These are phyloP conservation scores for Mycena rosella DNA, from an alignment of 768 basidiomycete species.

Conservation along the genomic window DNA sequence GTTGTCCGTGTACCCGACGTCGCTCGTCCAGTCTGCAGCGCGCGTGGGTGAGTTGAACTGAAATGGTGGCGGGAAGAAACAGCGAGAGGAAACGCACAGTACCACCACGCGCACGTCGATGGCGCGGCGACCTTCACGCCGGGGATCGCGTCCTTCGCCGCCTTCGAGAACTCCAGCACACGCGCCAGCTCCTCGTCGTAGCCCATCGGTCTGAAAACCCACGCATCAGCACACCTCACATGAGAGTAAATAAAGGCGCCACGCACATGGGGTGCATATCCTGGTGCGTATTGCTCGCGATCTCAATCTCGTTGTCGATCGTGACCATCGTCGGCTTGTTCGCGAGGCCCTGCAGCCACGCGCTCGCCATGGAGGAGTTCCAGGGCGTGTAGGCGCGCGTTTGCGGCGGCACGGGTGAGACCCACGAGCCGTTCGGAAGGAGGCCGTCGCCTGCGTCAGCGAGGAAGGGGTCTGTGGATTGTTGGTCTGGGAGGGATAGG, in stretches of 20 bases:
- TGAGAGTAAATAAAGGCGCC: neutral
- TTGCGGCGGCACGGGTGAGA: slow-evolving; percentile 55
- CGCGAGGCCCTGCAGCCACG: slow-evolving; percentile 59
- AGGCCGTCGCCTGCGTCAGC: slow-evolving; percentile 63
- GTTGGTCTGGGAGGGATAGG: slow-evolving; percentile 51
- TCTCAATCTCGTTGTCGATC: slow-evolving; percentile 71
- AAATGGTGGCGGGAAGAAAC: no score
- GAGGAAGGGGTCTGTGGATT: slow-evolving; percentile 61
- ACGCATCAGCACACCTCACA: neutral
- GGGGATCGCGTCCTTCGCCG: slow-evolving; percentile 35
- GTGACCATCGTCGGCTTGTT: slow-evolving; percentile 64
- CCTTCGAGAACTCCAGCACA: slow-evolving; percentile 54
- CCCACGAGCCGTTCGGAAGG: slow-evolving; percentile 60
- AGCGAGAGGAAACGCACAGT: slow-evolving; percentile 18
- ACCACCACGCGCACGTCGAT: slow-evolving; percentile 39
- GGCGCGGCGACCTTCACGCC: slow-evolving; percentile 35
- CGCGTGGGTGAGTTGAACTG: no score
- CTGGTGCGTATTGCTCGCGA: slow-evolving; percentile 64
- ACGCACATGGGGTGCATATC: slow-evolving; percentile 67
- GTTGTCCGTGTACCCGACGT: slow-evolving; percentile 61
- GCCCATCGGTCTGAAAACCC: slow-evolving; percentile 50
- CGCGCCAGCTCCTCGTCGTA: slow-evolving; percentile 67
- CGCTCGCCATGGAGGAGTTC: slow-evolving; percentile 58
- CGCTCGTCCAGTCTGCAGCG: slow-evolving; percentile 64
- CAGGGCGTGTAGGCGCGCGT: slow-evolving; percentile 59